phyloP scores from a whole-genome alignment of 2,329 filamentous ascomycete species.

The Paracoccidioides brasiliensis region DNA sequence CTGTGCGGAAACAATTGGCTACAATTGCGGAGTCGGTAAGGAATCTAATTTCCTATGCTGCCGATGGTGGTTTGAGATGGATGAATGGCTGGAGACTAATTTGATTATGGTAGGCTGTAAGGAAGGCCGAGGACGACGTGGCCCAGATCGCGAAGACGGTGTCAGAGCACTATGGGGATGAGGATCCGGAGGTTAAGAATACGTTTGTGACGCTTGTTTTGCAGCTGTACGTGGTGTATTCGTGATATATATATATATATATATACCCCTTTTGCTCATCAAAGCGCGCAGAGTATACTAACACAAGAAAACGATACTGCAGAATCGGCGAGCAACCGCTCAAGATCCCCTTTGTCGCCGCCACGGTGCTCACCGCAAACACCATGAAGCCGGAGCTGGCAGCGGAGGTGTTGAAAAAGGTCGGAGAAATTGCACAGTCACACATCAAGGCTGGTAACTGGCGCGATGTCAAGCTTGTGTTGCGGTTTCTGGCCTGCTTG shows the following conservation, averaged over 20 bases:
- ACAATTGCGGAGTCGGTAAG: slow-evolving; percentile 61
- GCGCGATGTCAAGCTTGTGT: slow-evolving; percentile 78
- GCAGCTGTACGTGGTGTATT: slow-evolving; percentile 46
- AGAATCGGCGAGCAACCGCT: slow-evolving; percentile 78
- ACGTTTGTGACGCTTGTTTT: slow-evolving; percentile 61
- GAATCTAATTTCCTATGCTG: neutral
- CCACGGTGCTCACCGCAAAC: slow-evolving; percentile 69
- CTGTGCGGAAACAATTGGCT: slow-evolving; percentile 65
- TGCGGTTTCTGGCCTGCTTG: slow-evolving; percentile 80
- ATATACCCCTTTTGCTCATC: neutral
- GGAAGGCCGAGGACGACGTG: slow-evolving; percentile 67
- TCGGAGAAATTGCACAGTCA: slow-evolving; percentile 49
- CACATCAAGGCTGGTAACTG: slow-evolving; percentile 63
- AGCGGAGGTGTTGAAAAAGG: slow-evolving; percentile 53
- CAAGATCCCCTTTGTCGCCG: slow-evolving; percentile 91
- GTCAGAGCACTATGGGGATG: slow-evolving; percentile 76
- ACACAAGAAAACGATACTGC: neutral
- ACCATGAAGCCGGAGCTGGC: slow-evolving; percentile 62
- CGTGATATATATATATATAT: slow-evolving; percentile 12
- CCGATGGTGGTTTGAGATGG: neutral
- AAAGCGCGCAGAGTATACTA: slow-evolving; percentile 3
- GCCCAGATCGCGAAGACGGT: slow-evolving; percentile 61
- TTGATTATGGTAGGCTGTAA: slow-evolving; percentile 40
- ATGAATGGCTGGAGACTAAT: neutral
- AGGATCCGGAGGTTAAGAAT: slow-evolving; percentile 62